phyloP scores from a whole-genome alignment of 2,329 filamentous ascomycete genomes.

The Alternaria triticina region DNA sequence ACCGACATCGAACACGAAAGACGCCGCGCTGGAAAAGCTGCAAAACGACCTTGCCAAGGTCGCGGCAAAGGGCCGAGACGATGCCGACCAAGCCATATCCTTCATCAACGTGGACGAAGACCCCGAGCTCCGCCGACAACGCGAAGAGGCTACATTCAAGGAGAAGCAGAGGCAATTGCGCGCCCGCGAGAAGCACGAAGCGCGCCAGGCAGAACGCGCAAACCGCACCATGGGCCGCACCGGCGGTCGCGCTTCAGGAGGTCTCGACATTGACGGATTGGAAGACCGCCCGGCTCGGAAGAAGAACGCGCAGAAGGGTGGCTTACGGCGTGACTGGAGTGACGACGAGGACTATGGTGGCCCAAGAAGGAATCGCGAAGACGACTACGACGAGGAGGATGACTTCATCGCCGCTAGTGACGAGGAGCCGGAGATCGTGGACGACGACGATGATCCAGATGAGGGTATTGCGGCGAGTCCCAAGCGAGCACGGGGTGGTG shows the following conservation, averaged over 20 bases:
- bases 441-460: constrained; percentile 62
- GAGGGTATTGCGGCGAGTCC: constrained; percentile 54
- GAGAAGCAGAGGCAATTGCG: constrained; percentile 69
- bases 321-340: constrained; percentile 59
- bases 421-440: constrained; percentile 69
- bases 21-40: constrained; percentile 73
- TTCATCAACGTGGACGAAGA: constrained; percentile 75
- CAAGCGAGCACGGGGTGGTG: constrained; percentile 47
- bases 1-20: constrained; percentile 70
- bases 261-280: constrained; percentile 61
- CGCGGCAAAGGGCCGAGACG: constrained; percentile 56
- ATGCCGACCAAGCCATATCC: constrained; percentile 62
- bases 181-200: constrained; percentile 70
- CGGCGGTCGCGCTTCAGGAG: constrained; percentile 61
- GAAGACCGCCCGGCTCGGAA: constrained; percentile 59
- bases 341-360: constrained; percentile 81
- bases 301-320: constrained; percentile 41
- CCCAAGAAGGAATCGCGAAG: constrained; percentile 64
- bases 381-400: constrained; percentile 81
- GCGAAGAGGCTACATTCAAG: constrained; percentile 76
- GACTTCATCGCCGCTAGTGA: constrained; percentile 79
- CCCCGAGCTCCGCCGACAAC: constrained; percentile 75
- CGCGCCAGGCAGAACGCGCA: constrained; percentile 66
- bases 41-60: constrained; percentile 71
- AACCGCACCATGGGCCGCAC: constrained; percentile 58